Percentiles rank a stretch among this genome's conserved stretches.
Conservation (phyloP, 768 basidiomycete genomes). For the Cystoderma amianthinum region DNA sequence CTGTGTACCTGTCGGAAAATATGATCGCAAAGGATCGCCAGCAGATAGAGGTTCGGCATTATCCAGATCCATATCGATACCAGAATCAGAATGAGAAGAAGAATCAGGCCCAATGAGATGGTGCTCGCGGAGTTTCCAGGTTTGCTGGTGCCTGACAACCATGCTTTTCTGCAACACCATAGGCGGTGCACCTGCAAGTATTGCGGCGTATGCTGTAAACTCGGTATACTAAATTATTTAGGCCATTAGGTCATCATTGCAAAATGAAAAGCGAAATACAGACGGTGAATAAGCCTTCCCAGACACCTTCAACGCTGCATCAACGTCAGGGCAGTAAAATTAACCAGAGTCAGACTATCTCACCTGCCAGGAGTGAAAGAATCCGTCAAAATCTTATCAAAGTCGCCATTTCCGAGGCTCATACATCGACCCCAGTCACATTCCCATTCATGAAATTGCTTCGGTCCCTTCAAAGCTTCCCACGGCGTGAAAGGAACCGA, state of each 20-base stretch:
- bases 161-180: slow-evolving; percentile 62
- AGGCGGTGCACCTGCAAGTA: slow-evolving; percentile 66
- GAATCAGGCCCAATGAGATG: slow-evolving; percentile 36
- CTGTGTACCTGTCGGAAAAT: slow-evolving; percentile 48
- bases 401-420: slow-evolving; percentile 23
- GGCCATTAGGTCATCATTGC: too few species aligned
- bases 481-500: slow-evolving; percentile 26
- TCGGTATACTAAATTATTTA: slow-evolving; percentile 66
- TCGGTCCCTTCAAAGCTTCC: slow-evolving; percentile 15
- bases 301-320: slow-evolving; percentile 60
- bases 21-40: slow-evolving; percentile 59
- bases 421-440: slow-evolving; percentile 62
- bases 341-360: slow-evolving; percentile 4
- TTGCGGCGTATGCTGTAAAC: slow-evolving; percentile 75
- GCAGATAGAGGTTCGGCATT: slow-evolving; percentile 32
- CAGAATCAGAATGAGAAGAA: slow-evolving; percentile 19
- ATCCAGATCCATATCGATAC: slow-evolving; percentile 22
- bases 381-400: slow-evolving; percentile 26
- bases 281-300: slow-evolving; percentile 78
- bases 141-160: slow-evolving; percentile 81
- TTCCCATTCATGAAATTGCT: slow-evolving; percentile 53
- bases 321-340: slow-evolving; percentile 2
- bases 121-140: slow-evolving; percentile 82
- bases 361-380: slow-evolving; percentile 58
- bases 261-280: slow-evolving; percentile 13